Conservation (phyloP, 805 yeast species). For the Teunomyces gatunensis region DNA sequence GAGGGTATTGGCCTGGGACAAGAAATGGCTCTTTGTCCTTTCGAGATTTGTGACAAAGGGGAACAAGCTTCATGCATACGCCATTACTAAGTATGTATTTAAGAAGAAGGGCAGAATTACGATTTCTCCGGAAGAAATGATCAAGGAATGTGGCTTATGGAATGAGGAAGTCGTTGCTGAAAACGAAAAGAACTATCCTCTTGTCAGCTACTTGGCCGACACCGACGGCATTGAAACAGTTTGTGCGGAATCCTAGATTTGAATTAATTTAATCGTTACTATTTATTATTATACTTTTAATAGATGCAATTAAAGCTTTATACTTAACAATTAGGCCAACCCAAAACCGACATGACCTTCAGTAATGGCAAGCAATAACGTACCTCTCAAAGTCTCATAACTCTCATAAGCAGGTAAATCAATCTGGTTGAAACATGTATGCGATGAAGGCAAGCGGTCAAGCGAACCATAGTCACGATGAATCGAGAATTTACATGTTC, state of each 20-base stretch:
- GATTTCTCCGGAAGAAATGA: slow-evolving; percentile 59
- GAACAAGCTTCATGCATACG: slow-evolving; percentile 48
- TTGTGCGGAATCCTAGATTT: neutral
- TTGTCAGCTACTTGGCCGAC: slow-evolving; percentile 32
- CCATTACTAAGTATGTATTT: slow-evolving; percentile 76
- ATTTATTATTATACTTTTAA: neutral
- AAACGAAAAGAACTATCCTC: slow-evolving; percentile 36
- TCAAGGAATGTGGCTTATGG: slow-evolving; percentile 55
- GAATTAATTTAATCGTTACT: neutral
- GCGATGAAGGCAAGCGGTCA: slow-evolving; percentile 90
- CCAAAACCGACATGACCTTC: slow-evolving; percentile 98
- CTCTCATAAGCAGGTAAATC: slow-evolving; percentile 91
- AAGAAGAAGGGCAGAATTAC: slow-evolving; percentile 73
- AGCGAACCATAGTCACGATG: slow-evolving; percentile 85
- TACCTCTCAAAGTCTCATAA: slow-evolving; percentile 80
- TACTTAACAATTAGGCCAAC: slow-evolving; percentile 45
- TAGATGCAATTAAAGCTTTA: neutral
- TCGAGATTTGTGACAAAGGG: slow-evolving; percentile 52
- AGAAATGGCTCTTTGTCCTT: slow-evolving; percentile 77
- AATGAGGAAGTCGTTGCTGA: slow-evolving; percentile 48
- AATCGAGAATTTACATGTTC: slow-evolving; percentile 80
- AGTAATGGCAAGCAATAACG: slow-evolving; percentile 77
- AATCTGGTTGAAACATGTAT: slow-evolving; percentile 94
- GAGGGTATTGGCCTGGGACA: slow-evolving; percentile 76
- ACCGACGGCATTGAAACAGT: neutral